A percentile compares a stretch with the other conserved stretches of the same genome.
These are phyloP conservation scores for Polyporus arcularius DNA, from an alignment of 768 basidiomycete species.

Conservation along the genomic window DNA sequence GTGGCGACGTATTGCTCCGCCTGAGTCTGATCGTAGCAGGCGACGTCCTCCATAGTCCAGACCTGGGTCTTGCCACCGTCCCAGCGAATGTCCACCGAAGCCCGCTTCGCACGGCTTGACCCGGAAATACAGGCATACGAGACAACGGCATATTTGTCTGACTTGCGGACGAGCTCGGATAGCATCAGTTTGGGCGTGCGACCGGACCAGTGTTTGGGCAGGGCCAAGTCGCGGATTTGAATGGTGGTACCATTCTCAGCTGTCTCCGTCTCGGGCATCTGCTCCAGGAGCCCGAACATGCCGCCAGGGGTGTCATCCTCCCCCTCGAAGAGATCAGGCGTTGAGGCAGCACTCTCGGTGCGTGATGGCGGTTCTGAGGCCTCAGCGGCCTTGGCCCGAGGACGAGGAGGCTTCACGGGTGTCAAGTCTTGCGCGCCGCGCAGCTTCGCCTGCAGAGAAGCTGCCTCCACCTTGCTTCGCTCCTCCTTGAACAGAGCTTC, in stretches of 20 bases:
- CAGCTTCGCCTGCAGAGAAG: conserved; percentile 44
- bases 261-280: conserved; percentile 56
- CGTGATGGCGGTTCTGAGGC: conserved; percentile 16
- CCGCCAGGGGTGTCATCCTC: conserved; percentile 52
- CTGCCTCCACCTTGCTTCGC: conserved; percentile 49
- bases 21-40: conserved; percentile 74
- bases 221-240: conserved; percentile 65
- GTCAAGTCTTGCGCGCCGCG: conserved; percentile 28
- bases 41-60: conserved; percentile 85
- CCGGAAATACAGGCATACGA: conserved; percentile 68
- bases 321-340: conserved; percentile 52
- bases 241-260: conserved; percentile 56
- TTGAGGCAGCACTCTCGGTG: conserved; percentile 4
- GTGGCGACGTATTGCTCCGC: conserved; percentile 91
- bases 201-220: conserved; percentile 84
- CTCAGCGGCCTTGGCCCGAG: background rate
- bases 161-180: conserved; percentile 63
- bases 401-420: background rate
- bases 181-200: conserved; percentile 78
- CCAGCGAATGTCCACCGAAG: conserved; percentile 75
- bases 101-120: conserved; percentile 73
- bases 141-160: conserved; percentile 75
- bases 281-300: conserved; percentile 74
- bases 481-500: conserved; percentile 55
- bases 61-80: conserved; percentile 55